Conservation (phyloP, 805 yeast species). For the Cyberlindnera amylophila region DNA sequence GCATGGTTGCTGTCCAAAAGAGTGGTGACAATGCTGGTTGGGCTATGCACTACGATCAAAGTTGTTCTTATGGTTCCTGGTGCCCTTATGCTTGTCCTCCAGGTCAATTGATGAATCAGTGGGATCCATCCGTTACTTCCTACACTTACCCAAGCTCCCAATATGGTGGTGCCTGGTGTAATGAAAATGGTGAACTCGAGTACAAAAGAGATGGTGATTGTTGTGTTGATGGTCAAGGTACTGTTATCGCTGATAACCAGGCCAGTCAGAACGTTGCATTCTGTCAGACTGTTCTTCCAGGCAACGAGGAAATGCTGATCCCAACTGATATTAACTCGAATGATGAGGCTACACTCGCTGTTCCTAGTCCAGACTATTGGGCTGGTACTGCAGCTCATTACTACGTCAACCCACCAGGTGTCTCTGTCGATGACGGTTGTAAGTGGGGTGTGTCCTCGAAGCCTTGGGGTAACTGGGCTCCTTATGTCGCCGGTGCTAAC, state of each 20-base stretch:
- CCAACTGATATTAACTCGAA: slow-evolving; percentile 67
- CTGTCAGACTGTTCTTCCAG: slow-evolving; percentile 92
- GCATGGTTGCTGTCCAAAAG: slow-evolving; percentile 66
- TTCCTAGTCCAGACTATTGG: slow-evolving; percentile 82
- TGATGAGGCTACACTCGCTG: slow-evolving; percentile 57
- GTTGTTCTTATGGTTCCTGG: slow-evolving; percentile 71
- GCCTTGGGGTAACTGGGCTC: slow-evolving; percentile 88
- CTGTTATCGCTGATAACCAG: slow-evolving; percentile 57
- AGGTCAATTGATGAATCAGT: slow-evolving; percentile 82
- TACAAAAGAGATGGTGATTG: slow-evolving; percentile 55
- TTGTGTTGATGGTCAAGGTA: slow-evolving; percentile 77
- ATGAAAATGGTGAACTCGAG: slow-evolving; percentile 61
- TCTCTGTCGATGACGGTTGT: slow-evolving; percentile 70
- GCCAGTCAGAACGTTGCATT: slow-evolving; percentile 65
- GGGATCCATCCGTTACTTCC: slow-evolving; percentile 75
- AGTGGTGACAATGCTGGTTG: slow-evolving; percentile 68
- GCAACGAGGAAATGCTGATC: slow-evolving; percentile 90
- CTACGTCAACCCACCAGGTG: slow-evolving; percentile 82
- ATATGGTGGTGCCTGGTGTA: slow-evolving; percentile 81
- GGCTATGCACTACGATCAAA: slow-evolving; percentile 77
- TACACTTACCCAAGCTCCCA: slow-evolving; percentile 75
- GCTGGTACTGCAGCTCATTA: slow-evolving; percentile 84
- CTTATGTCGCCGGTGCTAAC: slow-evolving; percentile 91
- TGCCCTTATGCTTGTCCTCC: slow-evolving; percentile 93
- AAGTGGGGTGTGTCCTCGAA: slow-evolving; percentile 72